A percentile compares a stretch with the other conserved stretches of the same genome.
Conservation (phyloP, 805 yeast species). For the Candida chauliodis region DNA sequence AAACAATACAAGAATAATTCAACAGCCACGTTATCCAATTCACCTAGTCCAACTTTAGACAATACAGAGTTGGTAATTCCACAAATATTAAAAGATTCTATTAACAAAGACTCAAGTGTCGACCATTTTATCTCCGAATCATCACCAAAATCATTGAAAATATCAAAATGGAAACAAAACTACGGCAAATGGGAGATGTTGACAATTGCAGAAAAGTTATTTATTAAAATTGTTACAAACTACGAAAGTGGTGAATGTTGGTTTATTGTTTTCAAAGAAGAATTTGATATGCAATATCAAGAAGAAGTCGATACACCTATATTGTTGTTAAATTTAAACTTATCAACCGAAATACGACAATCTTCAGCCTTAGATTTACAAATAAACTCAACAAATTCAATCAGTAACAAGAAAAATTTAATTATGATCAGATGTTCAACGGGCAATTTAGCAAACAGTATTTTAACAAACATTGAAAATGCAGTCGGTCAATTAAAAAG, state of each 20-base stretch:
- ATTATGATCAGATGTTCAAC: constrained; percentile 33
- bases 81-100: constrained; percentile 30
- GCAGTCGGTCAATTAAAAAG: constrained; percentile 22
- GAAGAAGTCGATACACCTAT: constrained; percentile 36
- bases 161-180: constrained; percentile 40
- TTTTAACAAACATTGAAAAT: constrained; percentile 25
- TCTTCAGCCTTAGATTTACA: constrained; percentile 41
- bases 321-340: constrained; percentile 28
- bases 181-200: constrained; percentile 45
- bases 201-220: constrained; percentile 33
- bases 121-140: constrained; percentile 36
- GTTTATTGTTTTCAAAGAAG: constrained; percentile 41
- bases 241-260: constrained; percentile 31
- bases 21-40: constrained; percentile 3
- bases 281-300: constrained; percentile 23
- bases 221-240: constrained; percentile 37
- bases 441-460: constrained; percentile 21
- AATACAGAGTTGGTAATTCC: constrained; percentile 31
- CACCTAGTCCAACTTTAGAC: constrained; percentile 1
- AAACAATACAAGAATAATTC: constrained; percentile 22
- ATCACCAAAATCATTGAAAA: constrained; percentile 32
- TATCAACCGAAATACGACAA: constrained; percentile 23
- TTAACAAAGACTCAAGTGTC: constrained; percentile 34
- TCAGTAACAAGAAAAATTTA: constrained; percentile 24
- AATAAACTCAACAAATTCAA: constrained; percentile 28